Conservation (phyloP, 2,329 filamentous ascomycete species). For the Talaromyces sp. region DNA sequence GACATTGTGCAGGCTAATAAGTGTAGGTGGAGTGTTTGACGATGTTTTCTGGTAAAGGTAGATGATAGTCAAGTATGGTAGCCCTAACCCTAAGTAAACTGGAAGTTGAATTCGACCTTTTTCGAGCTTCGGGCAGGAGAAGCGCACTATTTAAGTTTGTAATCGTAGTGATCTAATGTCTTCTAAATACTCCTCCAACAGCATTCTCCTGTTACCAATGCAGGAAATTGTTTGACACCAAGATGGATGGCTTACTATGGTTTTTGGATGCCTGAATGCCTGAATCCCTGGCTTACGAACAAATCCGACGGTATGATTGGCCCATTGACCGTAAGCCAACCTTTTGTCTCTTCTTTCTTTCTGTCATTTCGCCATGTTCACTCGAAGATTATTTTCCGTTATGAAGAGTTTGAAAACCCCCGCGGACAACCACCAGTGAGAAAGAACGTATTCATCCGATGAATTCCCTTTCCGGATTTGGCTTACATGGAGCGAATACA, state of each 20-base stretch:
- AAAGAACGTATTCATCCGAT: not conserved
- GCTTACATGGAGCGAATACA: not conserved
- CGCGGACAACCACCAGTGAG: no score
- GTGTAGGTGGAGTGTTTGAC: no score
- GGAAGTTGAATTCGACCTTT: not conserved
- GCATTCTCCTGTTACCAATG: not conserved
- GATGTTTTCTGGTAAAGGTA: no score
- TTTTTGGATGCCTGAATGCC: not conserved
- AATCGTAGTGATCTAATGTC: no score
- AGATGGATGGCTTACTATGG: not conserved
- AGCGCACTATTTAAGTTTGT: not conserved
- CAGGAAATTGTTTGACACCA: not conserved
- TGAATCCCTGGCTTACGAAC: not conserved
- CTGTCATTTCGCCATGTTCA: not conserved
- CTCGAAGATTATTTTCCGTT: not conserved
- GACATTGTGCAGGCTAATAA: not conserved
- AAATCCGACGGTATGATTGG: not conserved
- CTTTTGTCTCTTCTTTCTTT: not conserved
- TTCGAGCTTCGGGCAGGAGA: not conserved
- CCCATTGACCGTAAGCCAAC: not conserved
- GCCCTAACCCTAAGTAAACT: no score
- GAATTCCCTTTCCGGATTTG: no score
- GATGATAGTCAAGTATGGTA: no score
- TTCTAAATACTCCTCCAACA: no score
- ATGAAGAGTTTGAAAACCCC: not conserved